Evolutionary conservation across 306 rosid species (phyloP).

Genomic region (Citrullus colocynthis): DNA sequence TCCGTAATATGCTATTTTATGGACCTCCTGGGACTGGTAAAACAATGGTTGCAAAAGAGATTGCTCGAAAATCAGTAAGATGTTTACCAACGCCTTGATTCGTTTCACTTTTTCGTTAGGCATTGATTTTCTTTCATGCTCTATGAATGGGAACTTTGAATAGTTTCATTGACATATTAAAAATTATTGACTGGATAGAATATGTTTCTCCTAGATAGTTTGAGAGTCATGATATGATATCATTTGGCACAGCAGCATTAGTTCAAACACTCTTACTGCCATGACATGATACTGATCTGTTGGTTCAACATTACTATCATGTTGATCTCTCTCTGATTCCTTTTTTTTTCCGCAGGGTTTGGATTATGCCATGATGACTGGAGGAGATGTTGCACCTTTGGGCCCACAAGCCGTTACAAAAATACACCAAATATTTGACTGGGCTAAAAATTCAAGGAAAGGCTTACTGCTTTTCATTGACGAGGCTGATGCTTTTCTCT

Average conservation of each 20-base stretch:
- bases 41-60: conserved; percentile 98
- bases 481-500: conserved; percentile 98
- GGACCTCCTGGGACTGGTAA: conserved; percentile 99
- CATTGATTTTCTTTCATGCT: neutral
- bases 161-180: neutral
- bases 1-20: conserved; percentile 91
- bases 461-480: conserved; percentile 93
- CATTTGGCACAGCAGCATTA: neutral
- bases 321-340: neutral
- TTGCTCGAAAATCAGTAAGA: conserved; percentile 83
- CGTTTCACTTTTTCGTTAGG: neutral
- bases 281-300: neutral
- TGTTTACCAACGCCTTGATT: conserved; percentile 4
- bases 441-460: conserved; percentile 89
- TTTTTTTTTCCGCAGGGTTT: conserved; percentile 49
- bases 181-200: neutral
- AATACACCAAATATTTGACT: conserved; percentile 96
- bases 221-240: neutral
- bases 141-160: neutral
- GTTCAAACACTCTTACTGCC: neutral
- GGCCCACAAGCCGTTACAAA: conserved; percentile 96
- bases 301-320: neutral
- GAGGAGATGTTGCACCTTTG: conserved; percentile 97
- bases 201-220: neutral
- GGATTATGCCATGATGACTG: conserved; percentile 99